Evolutionary conservation across 2,329 filamentous ascomycete species (phyloP).

Genomic region (Fusarium clavum): DNA sequence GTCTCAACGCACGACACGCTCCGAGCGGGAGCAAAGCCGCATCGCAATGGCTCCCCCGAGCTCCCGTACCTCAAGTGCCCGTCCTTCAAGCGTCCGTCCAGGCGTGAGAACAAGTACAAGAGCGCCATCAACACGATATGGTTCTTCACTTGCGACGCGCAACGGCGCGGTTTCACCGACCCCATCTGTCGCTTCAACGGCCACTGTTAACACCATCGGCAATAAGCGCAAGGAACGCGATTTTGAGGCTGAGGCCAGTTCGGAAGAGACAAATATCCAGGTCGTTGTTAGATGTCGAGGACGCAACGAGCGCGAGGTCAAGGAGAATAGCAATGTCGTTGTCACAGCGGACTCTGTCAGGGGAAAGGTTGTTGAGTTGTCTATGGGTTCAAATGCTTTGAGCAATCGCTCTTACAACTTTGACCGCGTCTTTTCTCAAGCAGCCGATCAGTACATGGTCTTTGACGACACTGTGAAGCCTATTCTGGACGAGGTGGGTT

Average conservation of each 20-base stretch:
- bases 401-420: slow-evolving; percentile 98
- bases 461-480: slow-evolving; percentile 96
- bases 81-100: slow-evolving; percentile 39
- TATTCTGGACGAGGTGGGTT: slow-evolving; percentile 86
- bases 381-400: slow-evolving; percentile 90
- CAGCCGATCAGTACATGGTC: slow-evolving; percentile 91
- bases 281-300: slow-evolving; percentile 96
- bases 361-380: slow-evolving; percentile 84
- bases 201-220: slow-evolving; percentile 69
- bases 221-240: slow-evolving; percentile 90
- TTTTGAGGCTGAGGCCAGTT: slow-evolving; percentile 72
- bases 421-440: slow-evolving; percentile 95
- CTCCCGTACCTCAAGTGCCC: slow-evolving; percentile 43
- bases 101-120: slow-evolving; percentile 40
- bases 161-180: slow-evolving; percentile 73
- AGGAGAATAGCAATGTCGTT: slow-evolving; percentile 94
- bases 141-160: slow-evolving; percentile 41
- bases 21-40: slow-evolving; percentile 54
- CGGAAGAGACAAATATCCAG: slow-evolving; percentile 95
- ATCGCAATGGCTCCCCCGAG: slow-evolving; percentile 50
- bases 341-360: slow-evolving; percentile 89
- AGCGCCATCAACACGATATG: slow-evolving; percentile 45
- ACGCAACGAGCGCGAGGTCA: slow-evolving; percentile 90
- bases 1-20: slow-evolving; percentile 52
- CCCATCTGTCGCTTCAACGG: slow-evolving; percentile 71